phyloP scores from a whole-genome alignment of 352 stramenopile genomes.

The Phytopythium ostracodes region DNA sequence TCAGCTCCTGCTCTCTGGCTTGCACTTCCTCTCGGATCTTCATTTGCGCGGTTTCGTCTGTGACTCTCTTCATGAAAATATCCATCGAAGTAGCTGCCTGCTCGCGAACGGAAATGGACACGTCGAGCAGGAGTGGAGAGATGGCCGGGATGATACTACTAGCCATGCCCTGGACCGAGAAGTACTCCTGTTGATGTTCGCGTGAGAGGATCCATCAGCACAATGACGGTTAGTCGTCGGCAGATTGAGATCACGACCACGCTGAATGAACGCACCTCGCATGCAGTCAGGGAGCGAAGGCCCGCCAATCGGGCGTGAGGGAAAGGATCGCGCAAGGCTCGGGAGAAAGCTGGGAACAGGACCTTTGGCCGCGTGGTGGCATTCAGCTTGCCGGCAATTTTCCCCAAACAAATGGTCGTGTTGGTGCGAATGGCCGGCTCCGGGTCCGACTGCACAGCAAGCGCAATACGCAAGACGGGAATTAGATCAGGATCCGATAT shows the following conservation, averaged over 20 bases:
- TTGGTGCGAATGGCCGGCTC: slow-evolving; percentile 92
- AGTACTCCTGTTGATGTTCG: slow-evolving; percentile 46
- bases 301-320: slow-evolving; percentile 85
- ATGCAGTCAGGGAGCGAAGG: slow-evolving; percentile 74
- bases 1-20: slow-evolving; percentile 53
- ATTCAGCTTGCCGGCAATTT: slow-evolving; percentile 86
- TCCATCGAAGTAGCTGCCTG: slow-evolving; percentile 73
- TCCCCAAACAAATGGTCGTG: slow-evolving; percentile 90
- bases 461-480: slow-evolving; percentile 4
- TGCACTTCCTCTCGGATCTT: slow-evolving; percentile 72
- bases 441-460: slow-evolving; percentile 52
- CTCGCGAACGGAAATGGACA: slow-evolving; percentile 74
- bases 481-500: not conserved
- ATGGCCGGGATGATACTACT: slow-evolving; percentile 75
- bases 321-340: slow-evolving; percentile 84
- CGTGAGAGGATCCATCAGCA: not conserved
- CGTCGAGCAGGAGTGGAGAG: slow-evolving; percentile 71
- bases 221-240: not conserved
- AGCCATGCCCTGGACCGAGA: slow-evolving; percentile 66
- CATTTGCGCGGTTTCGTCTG: slow-evolving; percentile 74
- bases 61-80: slow-evolving; percentile 80
- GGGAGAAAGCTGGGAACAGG: slow-evolving; percentile 84
- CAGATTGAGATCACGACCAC: not conserved
- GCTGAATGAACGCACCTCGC: slow-evolving; percentile 43
- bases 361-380: slow-evolving; percentile 85